Evolutionary conservation across 208 protist genomes (phyloP).

Genomic region (Crithidia acanthocephali): DNA sequence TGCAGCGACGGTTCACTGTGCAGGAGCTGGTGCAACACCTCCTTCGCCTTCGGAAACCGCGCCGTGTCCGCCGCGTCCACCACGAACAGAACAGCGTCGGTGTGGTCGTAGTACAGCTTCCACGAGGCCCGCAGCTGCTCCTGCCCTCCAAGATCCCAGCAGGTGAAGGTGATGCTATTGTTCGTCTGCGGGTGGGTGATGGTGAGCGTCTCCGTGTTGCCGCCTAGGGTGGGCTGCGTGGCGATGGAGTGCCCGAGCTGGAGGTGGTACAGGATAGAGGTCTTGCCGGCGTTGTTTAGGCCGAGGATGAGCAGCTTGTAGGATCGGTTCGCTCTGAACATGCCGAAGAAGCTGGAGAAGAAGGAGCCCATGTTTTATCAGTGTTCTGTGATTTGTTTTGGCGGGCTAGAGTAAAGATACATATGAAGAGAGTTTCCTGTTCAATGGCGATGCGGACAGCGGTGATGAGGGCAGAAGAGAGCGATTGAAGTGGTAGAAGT

Average conservation of each 20-base stretch:
- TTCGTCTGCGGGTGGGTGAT: conserved; percentile 96
- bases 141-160: conserved; percentile 98
- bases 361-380: conserved; percentile 57
- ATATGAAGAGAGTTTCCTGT: background rate
- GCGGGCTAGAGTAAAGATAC: conserved; percentile 4
- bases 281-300: conserved; percentile 98
- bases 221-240: conserved; percentile 98
- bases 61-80: conserved; percentile 89
- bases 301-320: conserved; percentile 95
- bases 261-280: conserved; percentile 98
- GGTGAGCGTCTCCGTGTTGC: conserved; percentile 96
- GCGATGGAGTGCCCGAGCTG: conserved; percentile 97
- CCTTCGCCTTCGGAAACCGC: conserved; percentile 71
- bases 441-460: too few relatives aligned
- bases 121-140: conserved; percentile 92
- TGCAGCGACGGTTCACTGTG: conserved; percentile 83
- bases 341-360: conserved; percentile 64
- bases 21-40: conserved; percentile 90
- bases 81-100: conserved; percentile 94
- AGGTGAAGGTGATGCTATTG: conserved; percentile 92
- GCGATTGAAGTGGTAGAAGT: too few relatives aligned
- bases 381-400: too few relatives aligned
- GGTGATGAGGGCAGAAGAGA: too few relatives aligned
- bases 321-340: conserved; percentile 54
- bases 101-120: conserved; percentile 97